Conservation (phyloP, 2,329 filamentous ascomycete genomes). For the Huntiella savannae region DNA sequence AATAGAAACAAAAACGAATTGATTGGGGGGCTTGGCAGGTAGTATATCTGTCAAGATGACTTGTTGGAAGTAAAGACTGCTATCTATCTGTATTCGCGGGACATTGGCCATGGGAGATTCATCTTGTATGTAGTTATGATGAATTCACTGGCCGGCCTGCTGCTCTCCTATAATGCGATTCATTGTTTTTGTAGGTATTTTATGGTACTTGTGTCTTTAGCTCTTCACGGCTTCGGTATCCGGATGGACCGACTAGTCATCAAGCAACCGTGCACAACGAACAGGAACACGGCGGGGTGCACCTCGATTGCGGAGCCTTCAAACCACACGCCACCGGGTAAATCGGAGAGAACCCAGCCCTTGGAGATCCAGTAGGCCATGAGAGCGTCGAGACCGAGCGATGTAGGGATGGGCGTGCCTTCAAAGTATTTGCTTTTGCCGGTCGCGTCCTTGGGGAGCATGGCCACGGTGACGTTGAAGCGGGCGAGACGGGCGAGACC, state of each 20-base stretch:
- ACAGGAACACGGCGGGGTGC: conserved; percentile 64
- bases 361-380: conserved; percentile 82
- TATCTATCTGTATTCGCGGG: too few species aligned
- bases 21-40: too few species aligned
- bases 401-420: conserved; percentile 88
- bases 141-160: too few species aligned
- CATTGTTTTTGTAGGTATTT: background rate
- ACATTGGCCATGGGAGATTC: too few species aligned
- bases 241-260: conserved; percentile 94
- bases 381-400: conserved; percentile 55
- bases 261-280: conserved; percentile 72
- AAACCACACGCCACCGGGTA: conserved; percentile 58
- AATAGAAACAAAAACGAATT: too few species aligned
- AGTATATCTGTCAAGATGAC: too few species aligned
- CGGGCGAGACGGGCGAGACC: conserved; percentile 83
- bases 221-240: conserved; percentile 61
- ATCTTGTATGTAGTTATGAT: too few species aligned
- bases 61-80: too few species aligned
- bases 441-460: conserved; percentile 74
- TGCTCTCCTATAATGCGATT: background rate
- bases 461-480: conserved; percentile 88
- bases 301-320: conserved; percentile 56
- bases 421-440: conserved; percentile 95
- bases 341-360: conserved; percentile 56
- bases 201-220: background rate